Evolutionary conservation across 2,329 filamentous ascomycete species (phyloP).

Genomic region (Ascochyta fabae): DNA sequence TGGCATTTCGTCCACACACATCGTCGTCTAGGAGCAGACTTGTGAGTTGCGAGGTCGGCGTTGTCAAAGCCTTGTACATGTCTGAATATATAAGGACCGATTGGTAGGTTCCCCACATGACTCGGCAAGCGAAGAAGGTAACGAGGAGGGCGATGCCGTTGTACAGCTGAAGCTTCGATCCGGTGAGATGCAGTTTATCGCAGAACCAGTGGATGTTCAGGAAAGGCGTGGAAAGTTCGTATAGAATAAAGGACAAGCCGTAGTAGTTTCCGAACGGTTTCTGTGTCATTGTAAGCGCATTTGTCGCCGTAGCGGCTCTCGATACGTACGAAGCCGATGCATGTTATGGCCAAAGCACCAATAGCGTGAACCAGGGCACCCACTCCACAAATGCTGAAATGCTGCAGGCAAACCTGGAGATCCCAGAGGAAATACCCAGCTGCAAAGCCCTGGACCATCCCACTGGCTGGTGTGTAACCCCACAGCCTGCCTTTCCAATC

Average conservation of each 20-base stretch:
- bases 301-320: neutral
- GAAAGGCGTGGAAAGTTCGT: slow-evolving; percentile 84
- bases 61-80: slow-evolving; percentile 60
- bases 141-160: slow-evolving; percentile 75
- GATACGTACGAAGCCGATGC: slow-evolving; percentile 75
- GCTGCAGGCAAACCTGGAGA: slow-evolving; percentile 69
- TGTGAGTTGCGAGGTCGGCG: slow-evolving; percentile 22
- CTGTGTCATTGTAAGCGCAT: slow-evolving; percentile 53
- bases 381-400: slow-evolving; percentile 74
- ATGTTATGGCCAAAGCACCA: slow-evolving; percentile 74
- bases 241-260: slow-evolving; percentile 79
- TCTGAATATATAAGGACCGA: slow-evolving; percentile 70
- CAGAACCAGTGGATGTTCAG: slow-evolving; percentile 91
- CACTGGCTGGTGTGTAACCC: slow-evolving; percentile 77
- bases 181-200: slow-evolving; percentile 82
- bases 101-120: slow-evolving; percentile 78
- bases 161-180: slow-evolving; percentile 74
- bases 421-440: slow-evolving; percentile 87
- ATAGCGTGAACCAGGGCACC: slow-evolving; percentile 78
- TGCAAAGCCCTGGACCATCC: slow-evolving; percentile 77
- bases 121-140: slow-evolving; percentile 76
- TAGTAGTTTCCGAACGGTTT: slow-evolving; percentile 86
- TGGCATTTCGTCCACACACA: slow-evolving; percentile 57
- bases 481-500: slow-evolving; percentile 73
- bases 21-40: slow-evolving; percentile 36